phyloP scores from a whole-genome alignment of 495 filamentous ascomycete species.

The Cairneyella variabilis region DNA sequence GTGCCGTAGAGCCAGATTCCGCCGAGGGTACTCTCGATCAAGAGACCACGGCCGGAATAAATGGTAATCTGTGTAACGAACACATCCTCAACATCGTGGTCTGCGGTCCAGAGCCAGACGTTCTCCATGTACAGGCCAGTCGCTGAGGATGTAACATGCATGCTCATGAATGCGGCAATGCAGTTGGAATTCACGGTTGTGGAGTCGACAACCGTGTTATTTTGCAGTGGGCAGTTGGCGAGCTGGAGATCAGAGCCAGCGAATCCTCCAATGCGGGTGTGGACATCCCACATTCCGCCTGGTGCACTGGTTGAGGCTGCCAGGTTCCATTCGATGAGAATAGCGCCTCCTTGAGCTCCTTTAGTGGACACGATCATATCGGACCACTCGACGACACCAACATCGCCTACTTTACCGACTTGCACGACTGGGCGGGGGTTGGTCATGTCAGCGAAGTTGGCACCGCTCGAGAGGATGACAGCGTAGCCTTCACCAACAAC shows the following conservation, averaged over 20 bases:
- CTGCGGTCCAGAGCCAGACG: constrained; percentile 56
- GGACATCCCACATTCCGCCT: constrained; percentile 34
- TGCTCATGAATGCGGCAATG: constrained; percentile 44
- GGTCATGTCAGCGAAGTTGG: constrained; percentile 42
- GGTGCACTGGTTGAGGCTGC: background rate
- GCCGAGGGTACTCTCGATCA: constrained; percentile 51
- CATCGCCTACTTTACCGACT: constrained; percentile 45
- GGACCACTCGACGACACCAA: constrained; percentile 55
- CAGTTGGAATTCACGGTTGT: constrained; percentile 30
- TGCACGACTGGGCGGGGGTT: constrained; percentile 51
- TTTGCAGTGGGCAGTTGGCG: constrained; percentile 30
- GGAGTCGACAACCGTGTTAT: background rate
- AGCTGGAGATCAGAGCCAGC: constrained; percentile 38
- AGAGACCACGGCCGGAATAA: constrained; percentile 30
- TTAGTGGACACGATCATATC: constrained; percentile 50
- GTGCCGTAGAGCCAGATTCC: constrained; percentile 53
- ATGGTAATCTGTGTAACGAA: constrained; percentile 67
- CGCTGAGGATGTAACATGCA: constrained; percentile 44
- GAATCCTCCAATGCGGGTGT: constrained; percentile 42
- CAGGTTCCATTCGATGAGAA: constrained; percentile 35
- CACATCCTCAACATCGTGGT: constrained; percentile 46
- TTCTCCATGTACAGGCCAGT: constrained; percentile 55
- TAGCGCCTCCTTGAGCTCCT: constrained; percentile 42
- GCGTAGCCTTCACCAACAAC: constrained; percentile 47
- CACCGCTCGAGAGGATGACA: constrained; percentile 43